Base-by-base conservation (phyloP, 129 eudicot genomes). In the Oenanthe sinensis region DNA sequence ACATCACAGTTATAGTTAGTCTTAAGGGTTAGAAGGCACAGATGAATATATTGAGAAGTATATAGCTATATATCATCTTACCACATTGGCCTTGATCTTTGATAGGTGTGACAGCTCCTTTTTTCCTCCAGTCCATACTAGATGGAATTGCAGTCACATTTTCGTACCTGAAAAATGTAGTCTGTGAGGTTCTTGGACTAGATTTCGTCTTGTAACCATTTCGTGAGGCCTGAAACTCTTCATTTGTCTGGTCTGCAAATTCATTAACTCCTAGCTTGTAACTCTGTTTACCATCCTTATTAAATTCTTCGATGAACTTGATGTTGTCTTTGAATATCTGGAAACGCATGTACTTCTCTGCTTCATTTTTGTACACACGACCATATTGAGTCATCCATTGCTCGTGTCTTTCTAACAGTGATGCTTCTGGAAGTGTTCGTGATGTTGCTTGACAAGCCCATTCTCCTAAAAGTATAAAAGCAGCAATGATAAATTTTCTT, bases 31-130 rank as follows among this genome's bases (percentile, higher is more conserved):
- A 54, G 20, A 30, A 20, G 28, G 67, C 30, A 17, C 30, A 58
- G 14, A 58, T 58, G 5, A 58, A 58, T 58, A 19, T 3, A 22
- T 58, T 58, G 33, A 20, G 62, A 22, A 58, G 28, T 9, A n/a
- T 58, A 58, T 58, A 20, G 4, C 3, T 49, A 49, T 16, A 16
- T 49, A 49, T 55, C 10, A 22, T 55, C 84, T 78, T 76, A 88
- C 89, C 89, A 45, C 92, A 85, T 58, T 10, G 54, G 13, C 86
- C 86, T 84, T 88, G 92, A 55, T 82, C 82, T 77, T 88, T 88
- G 46, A 88, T 69, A 19, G 82, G 71, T 7, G 92, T 84, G 30
- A 88, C 88, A 30, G 86, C 89, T 28, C 92, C 92, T 50, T 88
- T 82, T 22, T 63, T 77, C 72, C 90, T 86, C 92, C 92, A 86